Base-by-base conservation (phyloP, 148 eudicot species). In the Oxyria digyna region DNA sequence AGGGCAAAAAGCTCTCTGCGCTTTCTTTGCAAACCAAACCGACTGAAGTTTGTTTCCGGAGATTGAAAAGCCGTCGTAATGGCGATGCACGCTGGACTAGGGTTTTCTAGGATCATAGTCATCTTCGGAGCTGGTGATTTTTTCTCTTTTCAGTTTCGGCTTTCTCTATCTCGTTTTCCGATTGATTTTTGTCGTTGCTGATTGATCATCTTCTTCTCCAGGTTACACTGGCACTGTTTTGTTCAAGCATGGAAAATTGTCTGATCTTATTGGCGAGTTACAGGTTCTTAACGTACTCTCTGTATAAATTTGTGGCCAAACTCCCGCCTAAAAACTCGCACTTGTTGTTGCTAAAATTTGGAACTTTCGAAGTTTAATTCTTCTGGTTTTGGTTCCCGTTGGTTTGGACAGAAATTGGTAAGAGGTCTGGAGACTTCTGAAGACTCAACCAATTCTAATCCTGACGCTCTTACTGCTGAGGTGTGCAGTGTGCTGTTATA, bases 381-480 rank as follows among this genome's bases (percentile, higher is more conserved):
- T 18, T 46, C 29, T 26, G 62, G 62, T 54, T 54, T 23, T 54
- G 62, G 31, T 23, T 54, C 17, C 50, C 18, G 50, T 17, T 45
- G 15, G 15, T 3, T 45, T 45, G 50, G n/a, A 24, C 62, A 54
- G 62, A 54, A 54, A 54, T 9, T 54, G 31, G 62, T 54, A 31
- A 54, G 12, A 54, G 31, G 62, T 24, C 24, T 23, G 31, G 62
- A 54, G 32, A 11, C 62, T 24, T 54, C 31, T 54, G 31, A 54
- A 23, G 31, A 54, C 13, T 24, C 31, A 54, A 20, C 31, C 29
- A 54, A 21, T 54, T 54, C 62, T 26, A 24, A 85, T 41, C 71
- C 91, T 67, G 96, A 87, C 72, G 89, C 87, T 24, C 72, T 92
- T 42, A 82, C 96, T 79, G 80, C 89, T 68, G 96, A 93, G 89